Evolutionary conservation across 2,329 filamentous ascomycete species (phyloP), one percentile per base, ranked within the genome.

Genomic region (Kalaharituber pfeilii): DNA sequence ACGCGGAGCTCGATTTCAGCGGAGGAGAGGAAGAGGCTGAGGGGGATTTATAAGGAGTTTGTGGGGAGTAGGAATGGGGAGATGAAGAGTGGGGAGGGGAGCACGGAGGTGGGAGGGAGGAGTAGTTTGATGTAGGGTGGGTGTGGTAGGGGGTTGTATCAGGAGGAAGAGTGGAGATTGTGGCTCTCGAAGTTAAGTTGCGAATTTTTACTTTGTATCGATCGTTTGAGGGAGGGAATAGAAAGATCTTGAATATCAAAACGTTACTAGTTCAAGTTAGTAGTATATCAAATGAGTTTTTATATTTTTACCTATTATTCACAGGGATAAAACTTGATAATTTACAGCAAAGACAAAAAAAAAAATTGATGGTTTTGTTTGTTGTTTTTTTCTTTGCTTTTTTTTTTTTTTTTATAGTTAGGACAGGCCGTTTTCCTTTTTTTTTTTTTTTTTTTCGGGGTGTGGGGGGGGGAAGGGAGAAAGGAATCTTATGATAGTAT

Each of bases 61-160:
- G 81, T 95, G 0, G 84, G 86, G 3, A 88, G 87, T 0, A 76
- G 91, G 62, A 94, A 88, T 67, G 91, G 91, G 6, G 88, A 96
- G 72, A 87, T 98, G 86, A 86, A 81, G 57, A 89, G 84, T 68
- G 91, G 91, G 1, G 86, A 96, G 69, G 87, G 84, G 0, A 84
- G 83, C 54, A 93, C 81, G 68, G 91, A 96, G 69, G 80, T 98
- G 69, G 91, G 91, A 6, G 91, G 88, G 13, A 75, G 91, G 66
- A 89, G 83, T 63, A 96, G 87, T 69, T 73, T 98, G 69, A 96
- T 96, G 91, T 95, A 64, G 49, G 15, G 47, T n/a, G 5, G 3
- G 13, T 6, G 47, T 3, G 47, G 47, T 8, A 13, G 26, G 47
- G 33, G 1, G 33, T 39, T 39, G 20, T 18, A 13, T n/a, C n/a